Percentiles rank a stretch among this genome's conserved stretches.
These are phyloP conservation scores for Coemansia sp. DNA, from an alignment of 192 early-diverging fungal species.

Conservation along the genomic window DNA sequence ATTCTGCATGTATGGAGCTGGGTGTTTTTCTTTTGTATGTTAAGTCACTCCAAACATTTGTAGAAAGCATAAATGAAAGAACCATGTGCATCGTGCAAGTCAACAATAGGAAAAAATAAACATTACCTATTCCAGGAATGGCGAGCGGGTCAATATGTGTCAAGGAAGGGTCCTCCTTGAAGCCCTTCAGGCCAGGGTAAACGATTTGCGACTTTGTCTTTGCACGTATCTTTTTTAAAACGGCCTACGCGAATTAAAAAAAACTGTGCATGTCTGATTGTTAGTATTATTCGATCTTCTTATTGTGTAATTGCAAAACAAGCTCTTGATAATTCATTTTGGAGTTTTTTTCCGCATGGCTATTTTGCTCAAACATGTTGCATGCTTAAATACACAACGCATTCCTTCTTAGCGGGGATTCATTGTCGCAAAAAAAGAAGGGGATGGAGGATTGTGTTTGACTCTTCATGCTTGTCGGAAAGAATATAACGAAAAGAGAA, in stretches of 20 bases:
- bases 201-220: slow-evolving; percentile 72
- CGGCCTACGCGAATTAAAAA: slow-evolving; percentile 56
- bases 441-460: not conserved
- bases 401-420: not conserved
- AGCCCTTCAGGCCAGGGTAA: slow-evolving; percentile 73
- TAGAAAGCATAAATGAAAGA: not conserved
- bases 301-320: slow-evolving; percentile 4
- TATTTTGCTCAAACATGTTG: too few relatives aligned
- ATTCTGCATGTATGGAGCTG: not conserved
- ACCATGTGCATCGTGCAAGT: not conserved
- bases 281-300: not conserved
- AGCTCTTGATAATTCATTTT: not conserved
- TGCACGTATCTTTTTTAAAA: slow-evolving; percentile 82
- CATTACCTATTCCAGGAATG: slow-evolving; percentile 81
- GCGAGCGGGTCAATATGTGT: slow-evolving; percentile 70
- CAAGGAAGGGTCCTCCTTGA: slow-evolving; percentile 57
- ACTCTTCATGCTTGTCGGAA: too few relatives aligned
- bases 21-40: too few relatives aligned
- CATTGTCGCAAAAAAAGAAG: not conserved
- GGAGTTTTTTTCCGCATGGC: not conserved
- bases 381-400: not conserved
- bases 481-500: not conserved
- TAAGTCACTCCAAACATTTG: not conserved
- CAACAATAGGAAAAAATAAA: not conserved
- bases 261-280: not conserved